phyloP scores from a whole-genome alignment of 257 asterid genomes.

The Perilla frutescens region DNA sequence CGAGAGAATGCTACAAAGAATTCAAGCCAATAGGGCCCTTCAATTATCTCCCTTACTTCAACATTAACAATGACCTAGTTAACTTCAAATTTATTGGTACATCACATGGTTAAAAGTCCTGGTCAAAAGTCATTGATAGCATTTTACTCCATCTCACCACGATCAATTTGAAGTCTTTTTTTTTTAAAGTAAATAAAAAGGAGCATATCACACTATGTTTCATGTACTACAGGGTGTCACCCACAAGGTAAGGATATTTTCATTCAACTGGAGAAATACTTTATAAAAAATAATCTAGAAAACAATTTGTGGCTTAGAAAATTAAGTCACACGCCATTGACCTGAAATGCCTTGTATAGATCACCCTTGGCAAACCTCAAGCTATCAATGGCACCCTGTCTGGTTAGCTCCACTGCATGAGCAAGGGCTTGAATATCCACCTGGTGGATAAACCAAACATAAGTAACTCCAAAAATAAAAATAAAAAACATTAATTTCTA shows the following conservation, averaged over 20 bases:
- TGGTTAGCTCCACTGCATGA: constrained; percentile 97
- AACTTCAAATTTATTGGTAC: background rate
- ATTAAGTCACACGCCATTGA: constrained; percentile 36
- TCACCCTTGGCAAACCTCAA: constrained; percentile 96
- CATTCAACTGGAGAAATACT: background rate
- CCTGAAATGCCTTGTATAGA: constrained; percentile 93
- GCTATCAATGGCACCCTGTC: constrained; percentile 98
- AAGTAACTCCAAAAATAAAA: constrained; percentile 17
- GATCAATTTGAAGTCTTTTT: too few relatives aligned
- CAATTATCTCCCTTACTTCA: too few relatives aligned
- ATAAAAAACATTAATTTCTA: constrained; percentile 5
- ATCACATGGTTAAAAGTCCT: background rate
- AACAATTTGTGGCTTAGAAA: background rate
- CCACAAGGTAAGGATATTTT: constrained; percentile 5
- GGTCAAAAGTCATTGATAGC: background rate
- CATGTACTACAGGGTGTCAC: constrained; percentile 10
- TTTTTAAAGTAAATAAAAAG: too few relatives aligned
- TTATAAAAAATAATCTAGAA: constrained; percentile 19
- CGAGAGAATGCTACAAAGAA: too few relatives aligned
- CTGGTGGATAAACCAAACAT: constrained; percentile 49
- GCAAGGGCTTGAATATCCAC: constrained; percentile 99
- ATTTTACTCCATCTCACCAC: too few relatives aligned
- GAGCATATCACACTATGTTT: background rate
- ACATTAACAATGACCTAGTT: too few relatives aligned
- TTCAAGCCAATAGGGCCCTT: too few relatives aligned